Conservation (phyloP, 2,329 filamentous ascomycete species). For the Emmonsiellopsis sp. region DNA sequence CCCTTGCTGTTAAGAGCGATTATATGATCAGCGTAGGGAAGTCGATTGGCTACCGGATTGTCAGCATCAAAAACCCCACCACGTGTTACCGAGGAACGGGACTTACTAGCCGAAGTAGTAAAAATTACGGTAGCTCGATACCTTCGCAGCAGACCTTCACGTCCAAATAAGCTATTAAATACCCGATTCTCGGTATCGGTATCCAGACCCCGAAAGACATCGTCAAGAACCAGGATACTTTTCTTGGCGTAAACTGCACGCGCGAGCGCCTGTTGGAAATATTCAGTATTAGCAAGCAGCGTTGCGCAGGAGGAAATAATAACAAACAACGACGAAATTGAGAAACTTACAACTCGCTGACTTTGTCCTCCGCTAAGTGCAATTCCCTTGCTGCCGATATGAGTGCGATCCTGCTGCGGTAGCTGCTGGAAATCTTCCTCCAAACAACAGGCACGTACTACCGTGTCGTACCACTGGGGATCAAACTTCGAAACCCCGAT, state of each 20-base stretch:
- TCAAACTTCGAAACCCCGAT: constrained; percentile 29
- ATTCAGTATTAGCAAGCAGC: background rate
- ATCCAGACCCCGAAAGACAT: constrained; percentile 45
- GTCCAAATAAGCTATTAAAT: constrained; percentile 39
- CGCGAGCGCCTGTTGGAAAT: constrained; percentile 36
- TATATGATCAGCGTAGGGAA: constrained; percentile 36
- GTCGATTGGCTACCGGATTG: constrained; percentile 24
- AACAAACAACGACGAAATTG: background rate
- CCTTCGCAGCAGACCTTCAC: constrained; percentile 36
- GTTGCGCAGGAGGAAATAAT: background rate
- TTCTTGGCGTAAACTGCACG: constrained; percentile 43
- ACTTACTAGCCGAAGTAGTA: constrained; percentile 27
- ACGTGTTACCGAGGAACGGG: background rate
- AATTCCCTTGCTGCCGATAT: constrained; percentile 44
- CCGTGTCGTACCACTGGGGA: constrained; percentile 27
- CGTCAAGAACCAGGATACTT: constrained; percentile 42
- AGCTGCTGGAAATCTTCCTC: constrained; percentile 32
- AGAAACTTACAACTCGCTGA: constrained; percentile 36
- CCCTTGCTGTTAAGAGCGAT: constrained; percentile 31
- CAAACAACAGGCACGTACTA: constrained; percentile 29
- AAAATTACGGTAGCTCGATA: constrained; percentile 32
- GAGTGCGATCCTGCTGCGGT: constrained; percentile 34
- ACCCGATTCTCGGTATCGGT: constrained; percentile 41
- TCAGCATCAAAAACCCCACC: constrained; percentile 3
- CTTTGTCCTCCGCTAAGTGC: constrained; percentile 46